Evolutionary conservation across 306 rosid genomes (phyloP).

Genomic region (Quercus mongolica): DNA sequence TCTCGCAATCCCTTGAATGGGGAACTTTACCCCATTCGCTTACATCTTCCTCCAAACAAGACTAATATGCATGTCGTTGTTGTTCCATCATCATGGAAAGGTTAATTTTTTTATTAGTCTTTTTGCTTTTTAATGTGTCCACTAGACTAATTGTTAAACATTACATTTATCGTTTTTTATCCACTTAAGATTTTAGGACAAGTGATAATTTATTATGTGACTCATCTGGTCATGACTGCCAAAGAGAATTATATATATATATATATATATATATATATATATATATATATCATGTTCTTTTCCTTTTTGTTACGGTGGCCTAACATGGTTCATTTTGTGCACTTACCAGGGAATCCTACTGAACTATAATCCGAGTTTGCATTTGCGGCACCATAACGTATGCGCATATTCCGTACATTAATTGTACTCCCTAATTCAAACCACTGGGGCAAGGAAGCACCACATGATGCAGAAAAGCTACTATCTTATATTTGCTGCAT

Average conservation of each 20-base stretch:
- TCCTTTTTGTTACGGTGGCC: neutral
- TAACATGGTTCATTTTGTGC: slow-evolving; percentile 6
- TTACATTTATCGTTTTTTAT: too few relatives aligned
- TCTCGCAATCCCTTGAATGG: slow-evolving; percentile 71
- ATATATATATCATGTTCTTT: neutral
- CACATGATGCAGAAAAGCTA: neutral
- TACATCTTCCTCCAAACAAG: slow-evolving; percentile 86
- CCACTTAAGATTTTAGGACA: too few relatives aligned
- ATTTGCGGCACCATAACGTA: neutral
- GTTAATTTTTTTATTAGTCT: slow-evolving; percentile 19
- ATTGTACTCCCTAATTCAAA: neutral
- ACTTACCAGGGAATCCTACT: neutral
- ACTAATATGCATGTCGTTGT: slow-evolving; percentile 63
- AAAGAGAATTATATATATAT: neutral
- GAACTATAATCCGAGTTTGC: neutral
- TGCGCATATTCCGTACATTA: neutral
- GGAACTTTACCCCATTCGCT: slow-evolving; percentile 66
- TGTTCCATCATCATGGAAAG: slow-evolving; percentile 45
- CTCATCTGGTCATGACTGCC: too few relatives aligned
- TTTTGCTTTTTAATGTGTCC: neutral
- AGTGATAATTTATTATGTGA: too few relatives aligned
- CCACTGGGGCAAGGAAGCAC: neutral
- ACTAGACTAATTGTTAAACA: too few relatives aligned
- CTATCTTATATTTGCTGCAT: neutral
- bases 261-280: too few relatives aligned